Evolutionary conservation across 768 basidiomycete genomes (phyloP), one percentile per base, ranked within the genome.

Genomic region (Hypholoma fasciculare): DNA sequence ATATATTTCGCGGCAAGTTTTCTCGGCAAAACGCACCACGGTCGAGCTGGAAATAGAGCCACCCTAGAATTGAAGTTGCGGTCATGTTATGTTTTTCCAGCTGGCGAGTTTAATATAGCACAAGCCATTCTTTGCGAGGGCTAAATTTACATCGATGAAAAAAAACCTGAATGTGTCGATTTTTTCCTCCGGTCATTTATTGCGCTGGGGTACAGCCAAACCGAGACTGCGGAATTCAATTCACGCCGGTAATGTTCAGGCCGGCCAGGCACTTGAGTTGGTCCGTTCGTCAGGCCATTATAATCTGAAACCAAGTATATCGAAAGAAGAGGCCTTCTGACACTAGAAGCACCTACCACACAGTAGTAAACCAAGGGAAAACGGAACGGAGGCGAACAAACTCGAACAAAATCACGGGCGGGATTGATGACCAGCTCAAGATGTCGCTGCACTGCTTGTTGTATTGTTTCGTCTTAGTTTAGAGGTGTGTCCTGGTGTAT

Each of bases 331-430:
- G 16, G 17, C n/a, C 60, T 59, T 64, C 61, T 62, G 47, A 60
- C 56, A 58, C 61, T 60, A 65, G 63, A 65, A 62, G 61, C 61
- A 56, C 57, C 57, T 48, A 52, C 53, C 54, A 20, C n/a, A 43
- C 49, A 59, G 48, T 51, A 42, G 57, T 55, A 57, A 54, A 52
- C 42, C 54, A 56, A 51, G 46, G 30, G 49, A 40, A 40, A 27
- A 12, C 48, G 57, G 17, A 54, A 39, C 44, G 44, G 49, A 58
- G 56, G 46, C 51, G 56, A 63, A 60, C 23, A 23, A 23, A 23
- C 23, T n/a, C n/a, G 23, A 23, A 23, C 57, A 56, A 50, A 54
- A 52, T 49, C 56, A 50, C 37, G 59, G 48, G 44, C 42, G 56
- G 54, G 30, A 34, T 34, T n/a, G 43, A 27, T 49, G 40, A 52